phyloP scores from a whole-genome alignment of 257 asterid species.

The Sherardia arvensis region DNA sequence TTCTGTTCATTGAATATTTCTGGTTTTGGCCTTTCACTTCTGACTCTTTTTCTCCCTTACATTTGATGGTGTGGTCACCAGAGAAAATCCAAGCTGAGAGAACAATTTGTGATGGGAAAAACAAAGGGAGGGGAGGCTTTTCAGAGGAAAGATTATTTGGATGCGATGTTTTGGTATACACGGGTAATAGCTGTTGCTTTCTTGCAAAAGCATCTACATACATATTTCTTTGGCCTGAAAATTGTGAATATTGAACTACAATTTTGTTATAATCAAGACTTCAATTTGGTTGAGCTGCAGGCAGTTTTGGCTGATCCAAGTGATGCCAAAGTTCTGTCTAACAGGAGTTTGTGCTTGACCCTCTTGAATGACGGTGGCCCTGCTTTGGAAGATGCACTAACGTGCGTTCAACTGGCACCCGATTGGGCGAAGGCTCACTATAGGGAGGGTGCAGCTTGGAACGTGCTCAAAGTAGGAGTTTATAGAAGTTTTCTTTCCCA shows the following conservation, averaged over 20 bases:
- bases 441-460: conserved; percentile 13
- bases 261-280: no score
- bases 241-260: no score
- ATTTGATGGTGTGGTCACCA: conserved; percentile 1
- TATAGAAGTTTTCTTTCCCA: neutral
- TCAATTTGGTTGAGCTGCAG: neutral
- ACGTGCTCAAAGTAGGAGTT: neutral
- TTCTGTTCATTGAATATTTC: neutral
- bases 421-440: conserved; percentile 10
- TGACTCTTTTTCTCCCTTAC: neutral
- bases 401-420: conserved; percentile 2
- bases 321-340: neutral
- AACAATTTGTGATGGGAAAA: neutral
- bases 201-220: neutral
- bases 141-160: conserved; percentile 1
- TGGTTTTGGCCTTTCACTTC: neutral
- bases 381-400: conserved; percentile 8
- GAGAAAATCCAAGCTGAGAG: conserved; percentile 7
- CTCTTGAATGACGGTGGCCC: neutral
- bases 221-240: neutral
- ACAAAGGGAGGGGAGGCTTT: conserved; percentile 11
- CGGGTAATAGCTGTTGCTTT: conserved; percentile 14
- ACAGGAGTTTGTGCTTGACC: conserved; percentile 8
- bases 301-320: neutral
- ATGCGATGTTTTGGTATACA: conserved; percentile 24